Evolutionary conservation across 1,139 yeast species (phyloP).

Genomic region (Taphrina wiesneri): DNA sequence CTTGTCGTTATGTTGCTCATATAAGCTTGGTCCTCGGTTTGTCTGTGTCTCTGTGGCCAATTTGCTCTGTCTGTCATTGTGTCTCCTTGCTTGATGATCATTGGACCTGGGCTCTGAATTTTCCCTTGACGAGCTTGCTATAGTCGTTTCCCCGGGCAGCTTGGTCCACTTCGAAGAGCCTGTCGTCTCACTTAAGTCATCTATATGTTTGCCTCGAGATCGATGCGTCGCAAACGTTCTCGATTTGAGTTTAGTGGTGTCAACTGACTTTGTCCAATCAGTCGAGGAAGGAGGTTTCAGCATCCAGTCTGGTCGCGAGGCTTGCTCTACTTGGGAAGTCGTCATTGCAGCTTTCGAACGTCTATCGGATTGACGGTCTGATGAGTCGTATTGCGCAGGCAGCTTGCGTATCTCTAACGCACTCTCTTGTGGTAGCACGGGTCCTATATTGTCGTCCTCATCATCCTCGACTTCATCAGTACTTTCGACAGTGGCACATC

Average conservation of each 20-base stretch:
- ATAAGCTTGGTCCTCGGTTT: constrained; percentile 9
- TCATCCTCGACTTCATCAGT: constrained; percentile 21
- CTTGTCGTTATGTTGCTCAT: constrained; percentile 34
- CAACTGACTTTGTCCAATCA: constrained; percentile 37
- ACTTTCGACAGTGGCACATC: constrained; percentile 32
- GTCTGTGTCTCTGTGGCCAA: background rate
- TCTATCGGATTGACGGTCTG: no score
- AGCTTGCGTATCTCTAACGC: background rate
- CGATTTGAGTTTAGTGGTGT: constrained; percentile 37
- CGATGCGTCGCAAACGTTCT: constrained; percentile 34
- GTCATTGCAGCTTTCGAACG: constrained; percentile 13
- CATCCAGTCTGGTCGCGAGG: constrained; percentile 39
- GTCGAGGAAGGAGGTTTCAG: constrained; percentile 38
- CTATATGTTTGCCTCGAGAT: background rate
- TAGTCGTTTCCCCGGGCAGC: constrained; percentile 35
- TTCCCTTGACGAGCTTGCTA: background rate
- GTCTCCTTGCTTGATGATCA: background rate
- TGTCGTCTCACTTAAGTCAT: background rate
- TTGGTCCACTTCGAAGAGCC: constrained; percentile 5
- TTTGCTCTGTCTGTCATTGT: background rate
- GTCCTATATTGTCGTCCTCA: constrained; percentile 39
- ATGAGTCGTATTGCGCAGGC: no score
- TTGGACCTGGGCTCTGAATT: background rate
- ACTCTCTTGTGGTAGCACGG: constrained; percentile 32
- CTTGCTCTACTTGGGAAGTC: constrained; percentile 30